phyloP scores from a whole-genome alignment of 495 filamentous ascomycete genomes.

The Cercophora sp. region DNA sequence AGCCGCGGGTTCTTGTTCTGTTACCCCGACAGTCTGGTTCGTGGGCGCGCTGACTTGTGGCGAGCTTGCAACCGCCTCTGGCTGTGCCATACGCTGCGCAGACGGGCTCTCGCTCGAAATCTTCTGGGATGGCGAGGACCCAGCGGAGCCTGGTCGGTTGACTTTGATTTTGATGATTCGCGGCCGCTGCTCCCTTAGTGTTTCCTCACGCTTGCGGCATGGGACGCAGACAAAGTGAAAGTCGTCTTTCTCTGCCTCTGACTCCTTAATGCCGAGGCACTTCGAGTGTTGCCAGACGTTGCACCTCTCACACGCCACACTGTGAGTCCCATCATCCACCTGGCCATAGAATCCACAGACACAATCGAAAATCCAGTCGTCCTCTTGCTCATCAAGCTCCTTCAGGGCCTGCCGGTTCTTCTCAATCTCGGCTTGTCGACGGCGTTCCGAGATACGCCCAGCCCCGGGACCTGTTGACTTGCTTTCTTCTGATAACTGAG shows the following conservation, averaged over 20 bases:
- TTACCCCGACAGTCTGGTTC: background rate
- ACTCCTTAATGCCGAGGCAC: constrained; percentile 74
- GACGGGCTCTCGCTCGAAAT: background rate
- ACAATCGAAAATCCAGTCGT: constrained; percentile 94
- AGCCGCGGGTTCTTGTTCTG: background rate
- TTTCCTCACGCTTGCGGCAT: constrained; percentile 55
- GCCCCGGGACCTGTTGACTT: constrained; percentile 60
- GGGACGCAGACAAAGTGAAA: constrained; percentile 84
- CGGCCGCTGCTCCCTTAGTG: constrained; percentile 33
- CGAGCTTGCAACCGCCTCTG: no score
- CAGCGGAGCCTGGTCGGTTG: constrained; percentile 50
- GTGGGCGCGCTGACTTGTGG: no score
- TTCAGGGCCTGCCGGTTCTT: constrained; percentile 68
- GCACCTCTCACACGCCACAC: constrained; percentile 91
- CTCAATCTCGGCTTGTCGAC: constrained; percentile 73
- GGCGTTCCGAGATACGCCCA: constrained; percentile 70
- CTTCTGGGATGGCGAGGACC: constrained; percentile 9
- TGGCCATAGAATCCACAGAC: constrained; percentile 85
- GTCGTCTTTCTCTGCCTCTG: constrained; percentile 76
- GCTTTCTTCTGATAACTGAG: constrained; percentile 71
- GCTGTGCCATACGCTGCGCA: background rate
- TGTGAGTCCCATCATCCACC: constrained; percentile 89
- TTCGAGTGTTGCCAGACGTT: constrained; percentile 95
- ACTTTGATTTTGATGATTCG: constrained; percentile 69
- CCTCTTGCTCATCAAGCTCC: constrained; percentile 66